A percentile compares a stretch with the other conserved stretches of the same genome.
Evolutionary conservation across 2,329 filamentous ascomycete genomes (phyloP).

Genomic region (Pseudocercospora fuligena): DNA sequence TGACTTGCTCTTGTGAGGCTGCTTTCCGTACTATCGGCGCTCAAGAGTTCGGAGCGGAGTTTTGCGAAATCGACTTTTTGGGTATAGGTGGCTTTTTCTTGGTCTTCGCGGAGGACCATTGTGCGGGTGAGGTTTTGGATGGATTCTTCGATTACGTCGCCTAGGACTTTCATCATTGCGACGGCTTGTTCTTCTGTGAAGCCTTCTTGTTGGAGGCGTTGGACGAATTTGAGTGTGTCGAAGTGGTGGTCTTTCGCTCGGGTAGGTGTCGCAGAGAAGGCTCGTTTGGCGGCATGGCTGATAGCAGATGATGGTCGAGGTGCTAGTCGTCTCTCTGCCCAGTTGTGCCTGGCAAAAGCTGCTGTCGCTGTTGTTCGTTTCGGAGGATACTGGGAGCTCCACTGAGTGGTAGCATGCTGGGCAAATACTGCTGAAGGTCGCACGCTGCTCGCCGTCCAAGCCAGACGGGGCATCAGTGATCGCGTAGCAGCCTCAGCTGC

Average conservation of each 20-base stretch:
- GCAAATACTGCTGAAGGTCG: conserved; percentile 30
- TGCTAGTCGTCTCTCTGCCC: conserved; percentile 24
- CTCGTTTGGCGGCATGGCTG: conserved; percentile 20
- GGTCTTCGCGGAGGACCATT: conserved; percentile 96
- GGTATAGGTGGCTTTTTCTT: conserved; percentile 75
- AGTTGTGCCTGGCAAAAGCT: conserved; percentile 27
- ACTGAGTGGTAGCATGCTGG: conserved; percentile 21
- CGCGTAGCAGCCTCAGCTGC: conserved; percentile 43
- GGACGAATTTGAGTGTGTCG: conserved; percentile 96
- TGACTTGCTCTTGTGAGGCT: conserved; percentile 87
- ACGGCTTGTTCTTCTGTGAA: conserved; percentile 95
- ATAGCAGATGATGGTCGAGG: conserved; percentile 12
- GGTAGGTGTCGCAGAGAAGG: conserved; percentile 70
- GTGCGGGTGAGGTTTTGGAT: conserved; percentile 97
- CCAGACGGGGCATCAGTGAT: conserved; percentile 45
- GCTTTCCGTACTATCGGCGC: conserved; percentile 87
- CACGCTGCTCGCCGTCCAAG: conserved; percentile 40
- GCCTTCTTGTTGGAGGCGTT: conserved; percentile 84
- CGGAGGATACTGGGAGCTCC: conserved; percentile 10
- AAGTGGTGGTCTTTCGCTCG: conserved; percentile 85
- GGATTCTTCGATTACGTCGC: conserved; percentile 95
- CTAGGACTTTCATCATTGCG: conserved; percentile 97
- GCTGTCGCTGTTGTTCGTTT: conserved; percentile 28
- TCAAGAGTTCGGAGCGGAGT: conserved; percentile 89
- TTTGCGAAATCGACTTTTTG: conserved; percentile 99